These are phyloP conservation scores for Eucalyptus regnans DNA, from an alignment of 345 rosid species.

Conservation along the genomic window DNA sequence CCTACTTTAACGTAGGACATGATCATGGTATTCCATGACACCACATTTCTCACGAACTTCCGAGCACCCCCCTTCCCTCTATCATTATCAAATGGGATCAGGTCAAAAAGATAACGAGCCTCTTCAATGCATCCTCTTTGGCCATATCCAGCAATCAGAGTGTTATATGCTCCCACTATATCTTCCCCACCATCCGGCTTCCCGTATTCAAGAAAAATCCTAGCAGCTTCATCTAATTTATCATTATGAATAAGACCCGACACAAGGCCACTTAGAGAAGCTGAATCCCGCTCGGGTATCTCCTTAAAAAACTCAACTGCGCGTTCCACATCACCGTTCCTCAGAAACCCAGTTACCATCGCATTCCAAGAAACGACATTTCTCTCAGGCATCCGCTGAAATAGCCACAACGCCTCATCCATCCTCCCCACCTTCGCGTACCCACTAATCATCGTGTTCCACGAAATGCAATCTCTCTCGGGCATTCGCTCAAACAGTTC, in stretches of 20 bases:
- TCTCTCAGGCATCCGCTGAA: constrained; percentile 34
- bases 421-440: constrained; percentile 49
- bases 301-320: constrained; percentile 34
- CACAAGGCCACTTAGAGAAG: constrained; percentile 45
- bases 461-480: constrained; percentile 37
- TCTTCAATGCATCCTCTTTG: constrained; percentile 40
- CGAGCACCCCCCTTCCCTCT: neutral
- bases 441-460: constrained; percentile 80
- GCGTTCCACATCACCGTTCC: constrained; percentile 26
- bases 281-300: constrained; percentile 41
- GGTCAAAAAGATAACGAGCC: constrained; percentile 50
- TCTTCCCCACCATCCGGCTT: constrained; percentile 10
- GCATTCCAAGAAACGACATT: constrained; percentile 46
- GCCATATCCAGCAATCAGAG: constrained; percentile 71
- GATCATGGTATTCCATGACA: constrained; percentile 83
- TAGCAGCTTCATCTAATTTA: constrained; percentile 44
- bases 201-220: constrained; percentile 19
- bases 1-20: constrained; percentile 59
- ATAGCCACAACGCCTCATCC: constrained; percentile 36
- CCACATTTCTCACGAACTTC: constrained; percentile 28
- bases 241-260: constrained; percentile 52
- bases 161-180: constrained; percentile 51
- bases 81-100: constrained; percentile 14
- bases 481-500: constrained; percentile 56
- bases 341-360: constrained; percentile 50